phyloP scores from a whole-genome alignment of 192 early-diverging fungal genomes.

The Backusella circina region DNA sequence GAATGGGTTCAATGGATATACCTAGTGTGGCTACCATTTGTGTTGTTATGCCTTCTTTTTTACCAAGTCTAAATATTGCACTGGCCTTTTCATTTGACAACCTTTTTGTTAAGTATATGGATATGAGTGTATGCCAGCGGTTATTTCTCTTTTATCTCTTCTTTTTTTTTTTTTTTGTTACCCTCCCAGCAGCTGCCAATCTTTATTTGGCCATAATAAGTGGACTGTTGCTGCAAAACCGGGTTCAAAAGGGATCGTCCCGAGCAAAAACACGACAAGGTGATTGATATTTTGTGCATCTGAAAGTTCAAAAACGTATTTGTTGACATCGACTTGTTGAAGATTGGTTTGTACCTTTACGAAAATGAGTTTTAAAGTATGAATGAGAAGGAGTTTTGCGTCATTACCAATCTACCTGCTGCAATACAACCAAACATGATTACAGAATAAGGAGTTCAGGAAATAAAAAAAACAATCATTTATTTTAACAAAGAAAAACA shows the following conservation, averaged over 20 bases:
- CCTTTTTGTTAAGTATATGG: slow-evolving; percentile 21
- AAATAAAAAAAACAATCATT: background rate
- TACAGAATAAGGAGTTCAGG: background rate
- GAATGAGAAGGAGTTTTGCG: background rate
- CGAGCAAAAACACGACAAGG: slow-evolving; percentile 90
- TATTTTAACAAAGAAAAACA: background rate
- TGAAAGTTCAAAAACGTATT: slow-evolving; percentile 88
- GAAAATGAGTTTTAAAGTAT: background rate
- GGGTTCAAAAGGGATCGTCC: slow-evolving; percentile 80
- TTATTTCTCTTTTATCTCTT: background rate
- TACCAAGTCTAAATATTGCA: slow-evolving; percentile 68
- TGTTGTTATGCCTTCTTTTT: background rate
- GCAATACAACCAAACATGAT: slow-evolving; percentile 19
- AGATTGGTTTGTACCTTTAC: slow-evolving; percentile 84
- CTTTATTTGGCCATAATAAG: slow-evolving; percentile 80
- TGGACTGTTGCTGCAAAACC: slow-evolving; percentile 94
- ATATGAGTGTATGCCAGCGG: background rate
- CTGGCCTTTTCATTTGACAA: slow-evolving; percentile 84
- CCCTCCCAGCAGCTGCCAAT: slow-evolving; percentile 75
- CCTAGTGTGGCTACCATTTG: slow-evolving; percentile 66
- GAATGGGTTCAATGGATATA: slow-evolving; percentile 89
- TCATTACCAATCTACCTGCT: slow-evolving; percentile 13
- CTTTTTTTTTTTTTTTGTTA: slow-evolving; percentile 18
- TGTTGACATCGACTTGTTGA: slow-evolving; percentile 81
- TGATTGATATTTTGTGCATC: slow-evolving; percentile 90